Evolutionary conservation across 306 rosid genomes (phyloP), one percentile per base, ranked within the genome.

Genomic region (Leucaena leucocephala): DNA sequence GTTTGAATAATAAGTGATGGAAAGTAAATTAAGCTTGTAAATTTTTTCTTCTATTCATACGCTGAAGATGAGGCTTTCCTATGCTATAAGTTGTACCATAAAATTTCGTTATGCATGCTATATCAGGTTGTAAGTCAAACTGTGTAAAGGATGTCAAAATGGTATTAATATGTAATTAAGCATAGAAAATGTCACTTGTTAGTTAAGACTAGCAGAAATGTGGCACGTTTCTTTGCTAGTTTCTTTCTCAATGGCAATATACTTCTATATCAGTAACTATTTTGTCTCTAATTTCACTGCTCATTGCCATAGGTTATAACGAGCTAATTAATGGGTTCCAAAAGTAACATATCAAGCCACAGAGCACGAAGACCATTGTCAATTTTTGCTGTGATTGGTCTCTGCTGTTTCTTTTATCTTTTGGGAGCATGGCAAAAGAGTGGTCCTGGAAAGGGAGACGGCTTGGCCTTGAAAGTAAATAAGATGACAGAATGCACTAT

Each of bases 361-460:
- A 87, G 93, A 81, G 43, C 77, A 35, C 86, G 95, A 72, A 77
- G 97, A 81, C 90, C 97, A 0, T 44, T 96, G 65, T 86, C 98
- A 12, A 82, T 96, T 83, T 90, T 96, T 78, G 88, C 82, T 69
- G 90, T 96, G 81, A 87, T 96, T 78, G 92, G 83, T 72, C 83
- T 96, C 13, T 93, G 99, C 84, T 88, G 94, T 80, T 89, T 90
- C 88, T 96, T 90, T 82, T 96, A 96, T 86, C 95, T 96, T 82
- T 84, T 96, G 88, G 99, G 99, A 79, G 90, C 97, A 85, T 96
- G 98, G 99, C 94, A 93, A 78, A 93, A 85, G 88, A 90, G 93
- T 73, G 96, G 99, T 3, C 89, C 86, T 48, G 98, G 99, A 59
- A 93, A 93, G 81, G 91, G 91, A 52, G 99, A 95, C 71, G 82